Conservation (phyloP, 106 monocot genomes). For the Posidonia australis region DNA sequence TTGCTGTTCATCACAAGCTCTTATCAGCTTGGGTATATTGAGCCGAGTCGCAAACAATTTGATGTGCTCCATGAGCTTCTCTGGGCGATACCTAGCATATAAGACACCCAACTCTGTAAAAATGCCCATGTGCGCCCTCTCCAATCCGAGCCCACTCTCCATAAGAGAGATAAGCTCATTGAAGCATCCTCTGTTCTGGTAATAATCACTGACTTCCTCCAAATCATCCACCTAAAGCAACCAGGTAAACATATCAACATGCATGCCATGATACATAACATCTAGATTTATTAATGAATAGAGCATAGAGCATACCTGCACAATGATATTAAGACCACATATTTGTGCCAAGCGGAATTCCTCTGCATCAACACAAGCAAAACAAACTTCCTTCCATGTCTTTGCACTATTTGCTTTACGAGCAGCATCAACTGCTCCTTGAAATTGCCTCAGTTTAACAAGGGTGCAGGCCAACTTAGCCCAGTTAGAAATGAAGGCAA, state of each 20-base stretch:
- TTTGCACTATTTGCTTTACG: slow-evolving; percentile 96
- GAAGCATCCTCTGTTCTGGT: slow-evolving; percentile 99
- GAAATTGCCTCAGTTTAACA: slow-evolving; percentile 87
- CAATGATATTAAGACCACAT: slow-evolving; percentile 85
- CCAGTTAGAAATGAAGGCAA: slow-evolving; percentile 99
- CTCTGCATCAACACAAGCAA: slow-evolving; percentile 97
- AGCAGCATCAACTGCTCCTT: slow-evolving; percentile 99
- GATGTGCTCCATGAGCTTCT: slow-evolving; percentile 99
- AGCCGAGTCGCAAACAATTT: slow-evolving; percentile 90
- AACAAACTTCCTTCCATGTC: slow-evolving; percentile 99
- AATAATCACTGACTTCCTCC: slow-evolving; percentile 95
- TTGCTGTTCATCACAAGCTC: slow-evolving; percentile 91
- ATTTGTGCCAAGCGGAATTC: slow-evolving; percentile 96
- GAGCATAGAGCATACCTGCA: slow-evolving; percentile 54
- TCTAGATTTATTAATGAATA: background rate
- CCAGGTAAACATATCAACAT: background rate
- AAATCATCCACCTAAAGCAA: slow-evolving; percentile 79
- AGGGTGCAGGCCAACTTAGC: slow-evolving; percentile 81
- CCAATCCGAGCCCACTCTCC: slow-evolving; percentile 97
- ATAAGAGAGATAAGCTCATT: slow-evolving; percentile 95
- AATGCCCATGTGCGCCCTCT: slow-evolving; percentile 97
- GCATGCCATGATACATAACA: background rate
- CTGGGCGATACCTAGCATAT: slow-evolving; percentile 85
- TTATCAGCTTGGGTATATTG: slow-evolving; percentile 94
- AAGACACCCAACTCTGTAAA: slow-evolving; percentile 95